Evolutionary conservation across 768 basidiomycete genomes (phyloP), one percentile per base, ranked within the genome.

Genomic region (Artomyces pyxidatus): DNA sequence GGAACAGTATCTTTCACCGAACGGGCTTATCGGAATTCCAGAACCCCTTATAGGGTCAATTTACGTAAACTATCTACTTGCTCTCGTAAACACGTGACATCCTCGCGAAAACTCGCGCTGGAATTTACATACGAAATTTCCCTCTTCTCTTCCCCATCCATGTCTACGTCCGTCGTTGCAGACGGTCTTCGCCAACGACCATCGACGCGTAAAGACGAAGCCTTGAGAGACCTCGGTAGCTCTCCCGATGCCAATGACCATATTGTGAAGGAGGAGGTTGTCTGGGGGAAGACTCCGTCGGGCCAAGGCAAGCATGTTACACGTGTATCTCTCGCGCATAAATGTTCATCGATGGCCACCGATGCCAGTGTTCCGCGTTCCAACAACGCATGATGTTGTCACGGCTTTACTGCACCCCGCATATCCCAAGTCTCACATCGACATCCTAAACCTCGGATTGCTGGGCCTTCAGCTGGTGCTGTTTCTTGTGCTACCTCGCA

Each of bases 381-480:
- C 92, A 10, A 88, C 91, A 17, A 95, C 92, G 0, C 87, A 92
- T 64, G 88, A 93, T 64, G 88, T 93, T 17, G 62, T 94, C 54
- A 92, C 91, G 0, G 80, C 81, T 2, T 72, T 95, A 5, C 89
- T 95, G 63, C 75, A 91, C 64, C 91, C 91, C 3, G 70, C 72
- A 0, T 81, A 86, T 59, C 83, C 84, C 0, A 94, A 94, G 66
- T 94, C 85, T 55, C 88, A 96, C 59, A 70, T 97, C 29, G 94
- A 97, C 64, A 59, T 93, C 16, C 63, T 94, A 48, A 95, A 90
- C 55, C 70, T 97, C n/a, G 76, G 76, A 2, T 72, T 92, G 3
- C 77, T 97, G 9, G 82, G 77, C 3, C 57, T 82, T 1, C 96
- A 97, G 63, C 67, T 94, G 49, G 54, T 81, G n/a, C 60, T 94